Conservation (phyloP, 2,329 filamentous ascomycete species). For the Cladophialophora exuberans region DNA sequence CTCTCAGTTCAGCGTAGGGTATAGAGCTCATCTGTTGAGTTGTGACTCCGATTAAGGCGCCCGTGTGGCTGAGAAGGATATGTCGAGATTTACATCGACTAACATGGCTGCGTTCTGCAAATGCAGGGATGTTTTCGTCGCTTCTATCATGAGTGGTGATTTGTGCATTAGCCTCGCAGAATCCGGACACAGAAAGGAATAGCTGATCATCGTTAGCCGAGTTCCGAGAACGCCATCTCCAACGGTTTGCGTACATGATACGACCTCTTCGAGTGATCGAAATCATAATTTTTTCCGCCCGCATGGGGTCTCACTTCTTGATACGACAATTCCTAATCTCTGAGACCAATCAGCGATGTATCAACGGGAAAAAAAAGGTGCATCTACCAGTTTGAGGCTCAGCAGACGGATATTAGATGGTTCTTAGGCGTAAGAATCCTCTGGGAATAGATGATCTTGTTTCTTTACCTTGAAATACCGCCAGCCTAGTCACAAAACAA, state of each 20-base stretch:
- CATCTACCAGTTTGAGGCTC: background rate
- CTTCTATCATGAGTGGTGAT: background rate
- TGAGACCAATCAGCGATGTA: background rate
- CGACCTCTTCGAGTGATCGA: background rate
- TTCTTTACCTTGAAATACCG: too few species aligned
- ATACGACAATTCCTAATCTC: background rate
- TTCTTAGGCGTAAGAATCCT: background rate
- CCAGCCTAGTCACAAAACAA: too few species aligned
- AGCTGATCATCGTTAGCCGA: background rate
- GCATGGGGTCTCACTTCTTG: background rate
- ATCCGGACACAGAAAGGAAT: background rate
- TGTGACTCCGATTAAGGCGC: background rate
- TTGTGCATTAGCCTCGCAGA: background rate
- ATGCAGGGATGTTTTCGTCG: background rate
- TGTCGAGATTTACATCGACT: background rate
- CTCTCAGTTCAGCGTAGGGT: background rate
- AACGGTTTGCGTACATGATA: background rate
- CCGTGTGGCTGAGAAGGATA: background rate
- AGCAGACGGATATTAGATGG: background rate
- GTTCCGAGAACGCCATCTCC: background rate
- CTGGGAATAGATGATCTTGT: too few species aligned
- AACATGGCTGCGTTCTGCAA: background rate
- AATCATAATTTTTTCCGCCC: background rate
- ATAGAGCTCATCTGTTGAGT: background rate
- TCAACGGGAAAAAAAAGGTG: background rate